A percentile compares a stretch with the other conserved stretches of the same genome.
Conservation (phyloP, 257 asterid species). For the Lithospermum erythrorhizon region DNA sequence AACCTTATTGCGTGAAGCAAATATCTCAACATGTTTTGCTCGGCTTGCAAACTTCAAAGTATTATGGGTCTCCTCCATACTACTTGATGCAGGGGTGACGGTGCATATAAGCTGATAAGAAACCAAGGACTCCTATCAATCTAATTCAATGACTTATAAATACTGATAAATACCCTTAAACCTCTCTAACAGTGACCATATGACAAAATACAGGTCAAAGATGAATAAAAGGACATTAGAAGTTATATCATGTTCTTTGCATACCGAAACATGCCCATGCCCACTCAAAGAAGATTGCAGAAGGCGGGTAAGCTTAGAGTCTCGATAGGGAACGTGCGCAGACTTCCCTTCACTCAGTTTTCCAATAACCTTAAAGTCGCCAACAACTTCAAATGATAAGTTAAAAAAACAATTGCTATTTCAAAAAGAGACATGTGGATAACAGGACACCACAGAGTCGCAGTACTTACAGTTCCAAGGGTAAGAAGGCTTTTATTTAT, state of each 20-base stretch:
- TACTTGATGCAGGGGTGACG: conserved; percentile 96
- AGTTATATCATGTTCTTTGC: background rate
- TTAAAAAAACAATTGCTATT: background rate
- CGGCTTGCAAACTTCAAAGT: conserved; percentile 97
- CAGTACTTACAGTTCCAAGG: conserved; percentile 83
- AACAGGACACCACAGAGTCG: background rate
- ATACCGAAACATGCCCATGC: conserved; percentile 91
- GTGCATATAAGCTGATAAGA: conserved; percentile 77
- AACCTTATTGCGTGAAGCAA: conserved; percentile 92
- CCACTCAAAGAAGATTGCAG: conserved; percentile 96
- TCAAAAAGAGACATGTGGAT: background rate
- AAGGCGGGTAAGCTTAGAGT: conserved; percentile 93
- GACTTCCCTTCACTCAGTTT: conserved; percentile 97
- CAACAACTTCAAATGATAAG: conserved; percentile 9
- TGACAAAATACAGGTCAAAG: background rate
- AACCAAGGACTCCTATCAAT: background rate
- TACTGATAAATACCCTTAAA: too few relatives aligned
- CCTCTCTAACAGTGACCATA: too few relatives aligned
- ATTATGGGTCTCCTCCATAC: conserved; percentile 95
- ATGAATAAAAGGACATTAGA: background rate
- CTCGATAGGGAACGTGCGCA: conserved; percentile 93
- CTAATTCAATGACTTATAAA: background rate
- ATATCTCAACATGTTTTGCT: conserved; percentile 88
- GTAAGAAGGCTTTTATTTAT: conserved; percentile 96
- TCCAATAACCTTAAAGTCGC: conserved; percentile 70